Conservation (phyloP, 352 stramenopile genomes). For the Globisporangium alternatum region DNA sequence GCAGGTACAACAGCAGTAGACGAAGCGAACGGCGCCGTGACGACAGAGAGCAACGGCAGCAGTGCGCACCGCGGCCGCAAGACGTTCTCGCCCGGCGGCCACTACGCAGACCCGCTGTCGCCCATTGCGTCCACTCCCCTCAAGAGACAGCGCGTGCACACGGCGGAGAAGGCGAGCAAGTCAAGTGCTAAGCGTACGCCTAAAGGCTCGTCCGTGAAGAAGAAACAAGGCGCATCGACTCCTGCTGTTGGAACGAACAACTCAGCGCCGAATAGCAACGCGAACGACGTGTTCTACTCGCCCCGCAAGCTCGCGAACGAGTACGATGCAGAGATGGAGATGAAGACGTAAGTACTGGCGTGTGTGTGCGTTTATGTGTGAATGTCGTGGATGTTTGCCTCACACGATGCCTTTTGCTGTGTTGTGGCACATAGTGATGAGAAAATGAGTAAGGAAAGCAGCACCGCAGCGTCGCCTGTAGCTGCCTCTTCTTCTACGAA, state of each 20-base stretch:
- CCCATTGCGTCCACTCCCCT: slow-evolving; percentile 84
- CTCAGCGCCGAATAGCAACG: slow-evolving; percentile 22
- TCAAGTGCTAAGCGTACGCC: slow-evolving; percentile 33
- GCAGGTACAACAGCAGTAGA: slow-evolving; percentile 18
- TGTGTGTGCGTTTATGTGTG: neutral
- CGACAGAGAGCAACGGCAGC: slow-evolving; percentile 8
- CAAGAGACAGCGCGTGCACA: slow-evolving; percentile 63
- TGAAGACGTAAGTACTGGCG: slow-evolving; percentile 2
- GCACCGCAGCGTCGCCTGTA: slow-evolving; percentile 6
- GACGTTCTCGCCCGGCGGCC: slow-evolving; percentile 26
- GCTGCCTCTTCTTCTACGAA: slow-evolving; percentile 1
- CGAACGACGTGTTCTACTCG: slow-evolving; percentile 39
- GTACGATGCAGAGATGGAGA: slow-evolving; percentile 35
- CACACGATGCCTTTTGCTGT: neutral
- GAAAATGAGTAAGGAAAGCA: slow-evolving; percentile 4
- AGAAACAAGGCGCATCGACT: slow-evolving; percentile 11
- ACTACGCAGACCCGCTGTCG: slow-evolving; percentile 79
- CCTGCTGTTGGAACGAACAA: neutral
- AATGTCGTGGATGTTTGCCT: neutral
- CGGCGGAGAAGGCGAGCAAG: slow-evolving; percentile 44
- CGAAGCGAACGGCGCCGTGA: slow-evolving; percentile 5
- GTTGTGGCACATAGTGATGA: slow-evolving; percentile 7
- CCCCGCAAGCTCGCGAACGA: slow-evolving; percentile 61
- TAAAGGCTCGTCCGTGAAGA: slow-evolving; percentile 16
- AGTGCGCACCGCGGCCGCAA: slow-evolving; percentile 9